Base-by-base conservation (phyloP, 768 basidiomycete species). In the Leccinum sublutescens region DNA sequence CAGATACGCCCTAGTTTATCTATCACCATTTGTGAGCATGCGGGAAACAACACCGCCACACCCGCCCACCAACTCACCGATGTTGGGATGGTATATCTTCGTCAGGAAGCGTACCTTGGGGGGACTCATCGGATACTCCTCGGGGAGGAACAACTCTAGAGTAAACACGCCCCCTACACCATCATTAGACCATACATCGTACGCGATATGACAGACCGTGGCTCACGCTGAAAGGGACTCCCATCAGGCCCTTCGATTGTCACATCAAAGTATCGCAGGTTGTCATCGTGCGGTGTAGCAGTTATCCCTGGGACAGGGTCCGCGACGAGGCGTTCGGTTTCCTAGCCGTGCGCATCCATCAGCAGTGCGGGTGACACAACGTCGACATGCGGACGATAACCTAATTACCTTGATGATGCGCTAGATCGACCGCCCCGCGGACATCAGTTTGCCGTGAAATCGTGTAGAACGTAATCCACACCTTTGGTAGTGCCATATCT, bases 1-100 rank as follows among this genome's bases (percentile, higher is more conserved):
- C 97, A 99, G 76, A 99, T 99, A 19, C 97, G 86, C 36, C 97
- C 97, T 31, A 99, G 89, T 76, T 99, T 99, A 76, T 99, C 96
- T 98, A 66, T 31, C 58, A 43, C 62, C 58, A 51, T 61, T 8
- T 57, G 58, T 71, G 56, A 71, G 69, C 10, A 68, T 17, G 31
- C 66, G 64, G 61, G 49, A 53, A 59, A 34, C 17, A 54, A 61
- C 51, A 55, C n/a, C 56, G 61, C 57, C 64, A 68, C 66, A 52
- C 27, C 27, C 27, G 8, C 27, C 27, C 27, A 29, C 31, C 50
- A 50, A 76, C 91, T 68, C 71, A 97, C 96, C 96, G 77, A 99
- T 99, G 75, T 99, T 99, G 51, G 97, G 95, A 75, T 98, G 95
- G 79, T 96, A 95, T 80, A 98, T 96, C 87, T 95, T 95, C 57